A percentile compares a stretch with the other conserved stretches of the same genome.
Conservation (phyloP, 805 yeast species). For the Starmerella vitae region DNA sequence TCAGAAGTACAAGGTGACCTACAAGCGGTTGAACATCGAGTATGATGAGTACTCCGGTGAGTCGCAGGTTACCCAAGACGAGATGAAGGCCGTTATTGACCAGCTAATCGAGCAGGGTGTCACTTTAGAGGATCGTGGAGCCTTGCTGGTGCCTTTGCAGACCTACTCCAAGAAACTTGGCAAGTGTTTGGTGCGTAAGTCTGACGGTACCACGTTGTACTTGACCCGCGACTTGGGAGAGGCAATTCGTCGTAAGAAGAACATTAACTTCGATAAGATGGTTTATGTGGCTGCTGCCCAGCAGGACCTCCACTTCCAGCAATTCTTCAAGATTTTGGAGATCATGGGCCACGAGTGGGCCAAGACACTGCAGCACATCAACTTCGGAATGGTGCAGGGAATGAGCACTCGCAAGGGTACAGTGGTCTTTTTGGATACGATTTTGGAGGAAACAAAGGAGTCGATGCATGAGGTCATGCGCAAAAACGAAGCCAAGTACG, state of each 20-base stretch:
- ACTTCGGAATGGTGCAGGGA: conserved; percentile 96
- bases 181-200: conserved; percentile 80
- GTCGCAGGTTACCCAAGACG: conserved; percentile 71
- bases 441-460: conserved; percentile 82
- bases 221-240: conserved; percentile 95
- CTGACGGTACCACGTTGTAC: conserved; percentile 90
- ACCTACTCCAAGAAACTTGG: conserved; percentile 83
- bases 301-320: conserved; percentile 89
- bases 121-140: conserved; percentile 80
- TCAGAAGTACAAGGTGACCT: conserved; percentile 70
- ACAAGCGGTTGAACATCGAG: conserved; percentile 78
- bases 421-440: conserved; percentile 91
- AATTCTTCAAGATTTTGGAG: conserved; percentile 84
- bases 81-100: conserved; percentile 53
- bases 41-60: conserved; percentile 91
- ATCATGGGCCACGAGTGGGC: conserved; percentile 89
- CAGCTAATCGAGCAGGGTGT: conserved; percentile 53
- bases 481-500: conserved; percentile 77
- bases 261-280: conserved; percentile 84
- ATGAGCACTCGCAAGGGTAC: conserved; percentile 98
- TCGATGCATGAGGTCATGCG: conserved; percentile 95
- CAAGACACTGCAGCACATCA: conserved; percentile 60
- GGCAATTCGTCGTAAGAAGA: conserved; percentile 78
- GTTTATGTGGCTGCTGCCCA: conserved; percentile 91
- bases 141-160: conserved; percentile 72